A percentile compares a stretch with the other conserved stretches of the same genome.
phyloP scores from a whole-genome alignment of 2,329 filamentous ascomycete species.

The Fusarium nygamai region DNA sequence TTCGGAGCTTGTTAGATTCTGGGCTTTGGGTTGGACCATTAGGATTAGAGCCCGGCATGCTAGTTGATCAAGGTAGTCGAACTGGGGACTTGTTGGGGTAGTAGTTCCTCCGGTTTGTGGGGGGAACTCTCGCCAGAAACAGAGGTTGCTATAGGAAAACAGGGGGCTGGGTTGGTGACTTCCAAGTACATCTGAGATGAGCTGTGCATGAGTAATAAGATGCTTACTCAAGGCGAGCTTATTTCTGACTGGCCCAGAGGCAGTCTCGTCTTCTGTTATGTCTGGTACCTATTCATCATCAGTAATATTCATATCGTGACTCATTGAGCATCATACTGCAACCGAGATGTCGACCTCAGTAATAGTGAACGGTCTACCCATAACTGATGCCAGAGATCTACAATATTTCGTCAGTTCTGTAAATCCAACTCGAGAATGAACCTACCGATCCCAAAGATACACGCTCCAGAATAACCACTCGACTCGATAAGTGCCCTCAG shows the following conservation, averaged over 20 bases:
- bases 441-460: constrained; percentile 15
- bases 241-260: background rate
- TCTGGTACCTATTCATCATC: background rate
- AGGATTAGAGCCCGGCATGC: constrained; percentile 5
- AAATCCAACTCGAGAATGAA: too few relatives aligned
- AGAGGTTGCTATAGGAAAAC: constrained; percentile 14
- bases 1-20: background rate
- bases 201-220: constrained; percentile 3
- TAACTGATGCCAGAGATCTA: background rate
- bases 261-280: accelerated
- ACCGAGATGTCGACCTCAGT: constrained; percentile 2
- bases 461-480: constrained; percentile 25
- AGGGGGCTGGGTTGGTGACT: accelerated
- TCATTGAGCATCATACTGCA: background rate
- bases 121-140: constrained; percentile 23
- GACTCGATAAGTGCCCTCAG: background rate
- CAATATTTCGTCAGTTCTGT: accelerated
- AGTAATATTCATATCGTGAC: background rate
- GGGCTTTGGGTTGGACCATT: background rate
- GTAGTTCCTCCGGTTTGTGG: background rate
- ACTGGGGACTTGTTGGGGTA: background rate
- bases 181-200: constrained; percentile 1
- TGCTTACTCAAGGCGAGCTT: constrained; percentile 9
- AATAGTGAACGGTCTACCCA: constrained; percentile 13
- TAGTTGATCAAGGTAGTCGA: constrained; percentile 1